Conservation (phyloP, 306 rosid species). For the Urtica urens region DNA sequence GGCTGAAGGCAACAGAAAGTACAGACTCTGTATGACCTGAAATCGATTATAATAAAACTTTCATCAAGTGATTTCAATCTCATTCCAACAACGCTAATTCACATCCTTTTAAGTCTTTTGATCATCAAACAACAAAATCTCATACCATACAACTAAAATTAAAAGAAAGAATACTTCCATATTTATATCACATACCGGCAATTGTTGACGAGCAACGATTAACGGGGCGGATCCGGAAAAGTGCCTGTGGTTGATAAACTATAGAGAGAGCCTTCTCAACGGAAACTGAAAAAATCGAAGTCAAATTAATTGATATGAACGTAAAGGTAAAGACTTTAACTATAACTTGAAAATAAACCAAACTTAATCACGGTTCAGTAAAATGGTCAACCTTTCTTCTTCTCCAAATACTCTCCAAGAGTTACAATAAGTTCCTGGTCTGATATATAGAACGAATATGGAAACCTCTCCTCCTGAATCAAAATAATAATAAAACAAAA, state of each 20-base stretch:
- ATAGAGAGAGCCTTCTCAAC: slow-evolving; percentile 86
- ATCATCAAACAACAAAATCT: too few species aligned
- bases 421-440: slow-evolving; percentile 69
- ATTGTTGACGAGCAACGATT: slow-evolving; percentile 86
- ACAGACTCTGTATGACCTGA: slow-evolving; percentile 89
- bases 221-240: slow-evolving; percentile 78
- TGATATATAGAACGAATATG: slow-evolving; percentile 68
- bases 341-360: background rate
- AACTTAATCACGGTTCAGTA: too few species aligned
- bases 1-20: slow-evolving; percentile 77
- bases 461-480: slow-evolving; percentile 91
- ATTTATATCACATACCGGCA: slow-evolving; percentile 49
- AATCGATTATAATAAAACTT: slow-evolving; percentile 3
- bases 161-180: background rate
- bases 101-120: too few species aligned
- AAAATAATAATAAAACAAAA: background rate
- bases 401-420: slow-evolving; percentile 68
- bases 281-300: slow-evolving; percentile 43
- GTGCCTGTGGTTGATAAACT: slow-evolving; percentile 92
- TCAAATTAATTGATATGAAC: background rate
- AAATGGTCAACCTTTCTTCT: slow-evolving; percentile 50
- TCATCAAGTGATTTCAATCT: too few species aligned
- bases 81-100: too few species aligned
- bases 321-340: background rate
- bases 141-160: background rate